Evolutionary conservation across 2,329 filamentous ascomycete genomes (phyloP).

Genomic region (Nigrograna mackinnonii): DNA sequence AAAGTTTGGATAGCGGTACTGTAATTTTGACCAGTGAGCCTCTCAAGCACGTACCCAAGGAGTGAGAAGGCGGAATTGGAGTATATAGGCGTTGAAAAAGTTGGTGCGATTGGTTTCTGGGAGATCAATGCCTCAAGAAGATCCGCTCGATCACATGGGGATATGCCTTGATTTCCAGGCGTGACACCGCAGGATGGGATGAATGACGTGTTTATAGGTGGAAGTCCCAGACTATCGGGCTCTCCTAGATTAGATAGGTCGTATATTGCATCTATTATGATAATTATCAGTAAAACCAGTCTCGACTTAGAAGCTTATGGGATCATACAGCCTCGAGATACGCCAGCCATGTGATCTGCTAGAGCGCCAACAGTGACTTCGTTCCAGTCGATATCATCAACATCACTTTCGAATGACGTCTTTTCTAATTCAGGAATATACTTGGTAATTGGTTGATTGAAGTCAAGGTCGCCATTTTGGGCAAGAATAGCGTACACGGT

Average conservation of each 20-base stretch:
- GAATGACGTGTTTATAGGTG: background rate
- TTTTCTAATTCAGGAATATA: constrained; percentile 46
- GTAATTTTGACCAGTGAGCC: constrained; percentile 38
- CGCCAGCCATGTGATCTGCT: constrained; percentile 6
- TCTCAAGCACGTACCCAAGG: constrained; percentile 38
- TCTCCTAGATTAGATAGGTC: background rate
- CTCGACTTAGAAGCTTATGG: constrained; percentile 19
- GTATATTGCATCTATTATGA: background rate
- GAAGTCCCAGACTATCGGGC: background rate
- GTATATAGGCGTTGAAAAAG: constrained; percentile 20
- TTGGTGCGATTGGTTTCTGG: background rate
- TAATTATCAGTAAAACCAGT: background rate
- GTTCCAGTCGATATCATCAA: constrained; percentile 3
- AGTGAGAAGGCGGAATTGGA: constrained; percentile 35
- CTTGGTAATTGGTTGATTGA: constrained; percentile 46
- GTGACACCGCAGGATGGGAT: background rate
- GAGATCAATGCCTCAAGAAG: constrained; percentile 10
- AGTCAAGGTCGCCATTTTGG: constrained; percentile 41
- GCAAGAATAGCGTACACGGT: constrained; percentile 46
- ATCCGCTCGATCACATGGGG: background rate
- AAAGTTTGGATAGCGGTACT: constrained; percentile 30
- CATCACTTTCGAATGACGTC: constrained; percentile 2
- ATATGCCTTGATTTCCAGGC: background rate
- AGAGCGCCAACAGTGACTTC: constrained; percentile 8
- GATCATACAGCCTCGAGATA: constrained; percentile 23